Evolutionary conservation across 163 green algal species (phyloP), one percentile per base, ranked within the genome.

Genomic region (Coccomyxa subellipsoidea): DNA sequence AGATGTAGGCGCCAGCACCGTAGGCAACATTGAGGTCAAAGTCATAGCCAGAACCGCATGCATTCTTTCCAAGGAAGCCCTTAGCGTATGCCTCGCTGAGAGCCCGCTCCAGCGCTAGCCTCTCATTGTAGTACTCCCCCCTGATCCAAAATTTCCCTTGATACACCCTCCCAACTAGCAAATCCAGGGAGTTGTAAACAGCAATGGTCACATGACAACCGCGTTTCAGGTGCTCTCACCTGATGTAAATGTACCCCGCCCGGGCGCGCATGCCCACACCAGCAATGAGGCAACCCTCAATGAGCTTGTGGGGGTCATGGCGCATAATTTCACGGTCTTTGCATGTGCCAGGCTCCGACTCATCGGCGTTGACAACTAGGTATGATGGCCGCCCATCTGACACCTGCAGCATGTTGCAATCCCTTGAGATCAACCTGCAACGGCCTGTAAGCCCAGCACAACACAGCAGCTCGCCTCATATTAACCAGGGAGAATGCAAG

Each of bases 301-400:
- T 89, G 71, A 99, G 94, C 91, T 99, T 99, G 90, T 99, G 97
- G 27, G 97, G 97, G 87, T 99, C 97, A 89, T 99, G 95, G 34
- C 97, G 89, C 94, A 99, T 98, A 86, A 99, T 99, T 88, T 99
- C 97, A 2, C 97, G 88, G 89, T 99, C 97, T 89, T 99, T 99
- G 94, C 97, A 99, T 0, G 97, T 99, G 40, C 97, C 97, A 23
- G 97, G 97, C 92, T 99, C 97, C 31, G 89, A 96, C 94, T 99
- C 97, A 84, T 99, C 97, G 8, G 91, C 97, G 84, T 99, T 99
- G 12, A 99, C 94, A 21, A 99, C 97, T 80, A 99, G 87, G 88
- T 99, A 99, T 18, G 88, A 95, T 25, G 97, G 97, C 0, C 97
- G 90, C 4, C 96, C 96, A 82, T 99, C 97, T 39, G 91, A 96